These are phyloP conservation scores for Fusarium papillatum DNA, from an alignment of 2,329 filamentous ascomycete genomes.

Conservation along the genomic window DNA sequence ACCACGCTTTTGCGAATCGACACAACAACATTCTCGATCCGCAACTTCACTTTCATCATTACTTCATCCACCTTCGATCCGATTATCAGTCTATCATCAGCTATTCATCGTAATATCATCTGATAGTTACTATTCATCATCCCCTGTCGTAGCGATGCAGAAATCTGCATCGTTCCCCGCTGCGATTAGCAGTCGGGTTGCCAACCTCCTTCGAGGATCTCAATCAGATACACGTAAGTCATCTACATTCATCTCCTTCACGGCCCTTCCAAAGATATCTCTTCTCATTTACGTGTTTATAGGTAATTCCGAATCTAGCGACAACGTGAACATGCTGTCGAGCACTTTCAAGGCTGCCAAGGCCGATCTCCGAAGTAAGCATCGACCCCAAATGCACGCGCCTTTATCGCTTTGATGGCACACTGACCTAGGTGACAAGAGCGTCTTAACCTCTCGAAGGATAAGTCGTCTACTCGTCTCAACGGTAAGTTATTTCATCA, in stretches of 20 bases:
- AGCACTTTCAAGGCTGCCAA: conserved; percentile 14
- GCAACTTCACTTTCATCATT: background rate
- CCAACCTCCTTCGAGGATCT: background rate
- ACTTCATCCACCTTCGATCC: no score
- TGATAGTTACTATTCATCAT: background rate
- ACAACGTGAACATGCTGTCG: conserved; percentile 16
- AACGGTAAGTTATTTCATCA: conserved; percentile 12
- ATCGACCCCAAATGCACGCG: background rate
- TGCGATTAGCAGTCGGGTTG: conserved; percentile 21
- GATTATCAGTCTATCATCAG: background rate
- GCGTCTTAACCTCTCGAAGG: background rate
- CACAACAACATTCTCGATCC: background rate
- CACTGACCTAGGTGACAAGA: conserved; percentile 12
- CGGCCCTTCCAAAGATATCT: background rate
- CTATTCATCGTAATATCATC: background rate
- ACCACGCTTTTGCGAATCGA: background rate
- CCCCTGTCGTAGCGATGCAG: conserved; percentile 8
- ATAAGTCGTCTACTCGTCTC: background rate
- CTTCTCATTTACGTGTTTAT: background rate
- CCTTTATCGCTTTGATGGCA: background rate
- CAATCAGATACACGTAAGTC: conserved; percentile 6
- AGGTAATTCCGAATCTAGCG: background rate
- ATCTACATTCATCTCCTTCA: background rate
- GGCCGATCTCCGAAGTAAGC: conserved; percentile 23
- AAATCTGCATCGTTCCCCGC: conserved; percentile 24